phyloP scores from a whole-genome alignment of 2,329 filamentous ascomycete genomes.

The Didymellaceae sp. region DNA sequence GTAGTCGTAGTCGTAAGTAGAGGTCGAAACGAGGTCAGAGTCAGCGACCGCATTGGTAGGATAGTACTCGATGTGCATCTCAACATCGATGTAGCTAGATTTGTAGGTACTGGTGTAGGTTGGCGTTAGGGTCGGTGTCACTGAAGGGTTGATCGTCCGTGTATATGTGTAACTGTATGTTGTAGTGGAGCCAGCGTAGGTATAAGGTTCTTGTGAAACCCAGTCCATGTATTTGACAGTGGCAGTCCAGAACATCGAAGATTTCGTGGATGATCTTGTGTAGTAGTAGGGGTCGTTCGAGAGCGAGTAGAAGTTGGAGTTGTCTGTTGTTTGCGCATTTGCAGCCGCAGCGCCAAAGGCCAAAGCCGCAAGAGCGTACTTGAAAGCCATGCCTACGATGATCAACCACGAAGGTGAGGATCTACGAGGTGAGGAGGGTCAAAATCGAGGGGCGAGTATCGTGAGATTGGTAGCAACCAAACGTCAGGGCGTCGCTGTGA shows the following conservation, averaged over 20 bases:
- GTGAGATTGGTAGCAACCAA: slow-evolving; percentile 15
- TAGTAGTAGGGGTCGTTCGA: slow-evolving; percentile 11
- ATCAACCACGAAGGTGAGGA: too few relatives aligned
- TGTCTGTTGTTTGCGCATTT: slow-evolving; percentile 8
- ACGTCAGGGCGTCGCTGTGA: slow-evolving; percentile 23
- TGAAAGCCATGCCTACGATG: slow-evolving; percentile 25
- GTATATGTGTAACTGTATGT: slow-evolving; percentile 19
- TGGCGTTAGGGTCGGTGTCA: slow-evolving; percentile 35
- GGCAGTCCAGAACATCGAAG: slow-evolving; percentile 35
- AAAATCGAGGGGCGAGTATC: slow-evolving; percentile 19
- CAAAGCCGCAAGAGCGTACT: slow-evolving; percentile 18
- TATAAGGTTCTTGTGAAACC: slow-evolving; percentile 24
- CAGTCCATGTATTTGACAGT: slow-evolving; percentile 29
- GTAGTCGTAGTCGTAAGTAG: slow-evolving; percentile 13
- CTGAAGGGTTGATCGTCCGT: slow-evolving; percentile 30
- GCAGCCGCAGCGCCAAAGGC: slow-evolving; percentile 20
- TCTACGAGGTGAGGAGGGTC: slow-evolving; percentile 5
- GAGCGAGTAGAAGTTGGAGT: slow-evolving; percentile 7
- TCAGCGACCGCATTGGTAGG: slow-evolving; percentile 27
- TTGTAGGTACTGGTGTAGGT: slow-evolving; percentile 22
- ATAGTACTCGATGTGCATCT: slow-evolving; percentile 32
- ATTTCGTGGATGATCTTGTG: slow-evolving; percentile 1
- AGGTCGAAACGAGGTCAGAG: slow-evolving; percentile 30
- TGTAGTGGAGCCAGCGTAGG: slow-evolving; percentile 8
- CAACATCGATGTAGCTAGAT: slow-evolving; percentile 20